Percentiles rank a stretch among this genome's conserved stretches.
Conservation (phyloP, 2,329 filamentous ascomycete genomes). For the Aspergillus sclerotialis region DNA sequence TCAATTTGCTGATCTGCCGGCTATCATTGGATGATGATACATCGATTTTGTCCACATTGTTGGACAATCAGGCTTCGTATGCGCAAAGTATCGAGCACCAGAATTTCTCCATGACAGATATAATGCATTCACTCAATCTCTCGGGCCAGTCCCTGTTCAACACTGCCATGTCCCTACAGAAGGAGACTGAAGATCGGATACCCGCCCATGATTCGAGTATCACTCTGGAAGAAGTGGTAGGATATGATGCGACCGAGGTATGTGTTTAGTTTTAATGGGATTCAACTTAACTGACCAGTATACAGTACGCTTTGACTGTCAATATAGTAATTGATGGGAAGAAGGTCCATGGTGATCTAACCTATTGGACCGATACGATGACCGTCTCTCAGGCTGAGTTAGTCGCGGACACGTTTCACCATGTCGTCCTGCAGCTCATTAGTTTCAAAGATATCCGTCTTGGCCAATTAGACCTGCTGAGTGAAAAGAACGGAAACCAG, state of each 20-base stretch:
- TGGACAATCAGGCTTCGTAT: slow-evolving; percentile 1
- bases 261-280: too few relatives aligned
- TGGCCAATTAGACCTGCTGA: too few relatives aligned
- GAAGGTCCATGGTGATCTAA: slow-evolving; percentile 16
- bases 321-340: slow-evolving; percentile 1
- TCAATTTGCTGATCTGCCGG: neutral
- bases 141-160: slow-evolving; percentile 12
- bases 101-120: slow-evolving; percentile 10
- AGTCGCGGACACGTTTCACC: slow-evolving; percentile 4
- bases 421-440: slow-evolving; percentile 2
- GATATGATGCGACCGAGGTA: slow-evolving; percentile 11
- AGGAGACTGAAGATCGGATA: neutral
- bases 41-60: neutral
- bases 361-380: slow-evolving; percentile 1
- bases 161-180: slow-evolving; percentile 13
- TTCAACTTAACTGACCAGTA: too few relatives aligned
- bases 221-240: slow-evolving; percentile 2
- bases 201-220: neutral
- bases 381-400: slow-evolving; percentile 1
- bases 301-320: slow-evolving; percentile 5
- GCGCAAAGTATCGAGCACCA: slow-evolving; percentile 7
- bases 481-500: too few relatives aligned
- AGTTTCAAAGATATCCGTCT: neutral
- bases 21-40: neutral
- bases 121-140: slow-evolving; percentile 7